Evolutionary conservation across 2,329 filamentous ascomycete genomes (phyloP), one percentile per base, ranked within the genome.

Genomic region (Cordyceps militaris): DNA sequence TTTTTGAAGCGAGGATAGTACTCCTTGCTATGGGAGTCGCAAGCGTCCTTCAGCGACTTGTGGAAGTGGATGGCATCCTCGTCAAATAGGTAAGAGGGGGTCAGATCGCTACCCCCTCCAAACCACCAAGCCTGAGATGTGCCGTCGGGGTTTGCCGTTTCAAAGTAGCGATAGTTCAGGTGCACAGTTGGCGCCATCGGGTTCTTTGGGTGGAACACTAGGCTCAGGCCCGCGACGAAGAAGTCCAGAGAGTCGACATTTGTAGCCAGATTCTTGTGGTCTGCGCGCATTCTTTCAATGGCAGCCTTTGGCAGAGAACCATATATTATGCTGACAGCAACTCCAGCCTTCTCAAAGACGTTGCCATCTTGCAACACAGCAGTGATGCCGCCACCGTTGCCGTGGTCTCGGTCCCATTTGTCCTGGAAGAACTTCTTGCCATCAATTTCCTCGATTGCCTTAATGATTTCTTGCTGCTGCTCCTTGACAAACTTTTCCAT

Each of bases 41-140:
- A 99, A 19, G 88, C 88, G 47, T 91, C 85, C 75, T 97, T 97
- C 67, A 99, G 87, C 2, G 88, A 91, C 71, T 85, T 85, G 79
- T 99, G 94, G 82, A 99, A 99, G 73, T 97, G 93, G 59, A 95
- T 89, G 38, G 90, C 93, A 71, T 99, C 94, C 71, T 99, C 94
- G 65, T 97, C 93, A 74, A 96, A 97, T 32, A 99, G 83, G 70
- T 97, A 99, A 40, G 82, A 85, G 0, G 94, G 94, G 13, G 94
- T 99, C 64, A 99, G 75, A 73, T 99, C 94, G 55, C 90, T 92
- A 58, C 94, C 94, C 52, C 94, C 94, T 62, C 94, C 94, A 67
- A 96, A 99, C 94, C 94, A 99, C 93, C 94, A 99, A 8, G 91
- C 88, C 63, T 93, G 91, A 54, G 80, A 86, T 63, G 80, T 88